Conservation (phyloP, 805 yeast species). For the Pichia sporocuriosa region DNA sequence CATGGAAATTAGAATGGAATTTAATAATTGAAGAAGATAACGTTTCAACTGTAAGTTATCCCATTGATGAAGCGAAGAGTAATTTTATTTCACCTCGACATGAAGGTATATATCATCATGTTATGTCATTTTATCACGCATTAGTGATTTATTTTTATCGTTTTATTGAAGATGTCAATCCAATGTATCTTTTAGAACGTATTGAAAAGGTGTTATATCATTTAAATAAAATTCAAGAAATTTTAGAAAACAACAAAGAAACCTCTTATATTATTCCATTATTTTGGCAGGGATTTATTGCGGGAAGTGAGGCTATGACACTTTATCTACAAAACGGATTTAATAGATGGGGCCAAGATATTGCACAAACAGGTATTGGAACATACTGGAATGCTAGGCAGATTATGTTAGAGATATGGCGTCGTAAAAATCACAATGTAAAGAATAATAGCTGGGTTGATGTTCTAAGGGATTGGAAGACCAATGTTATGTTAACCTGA, state of each 20-base stretch:
- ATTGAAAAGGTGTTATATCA: slow-evolving; percentile 58
- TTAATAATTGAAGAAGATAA: slow-evolving; percentile 31
- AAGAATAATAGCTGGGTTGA: slow-evolving; percentile 67
- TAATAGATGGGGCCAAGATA: slow-evolving; percentile 67
- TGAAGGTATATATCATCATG: slow-evolving; percentile 74
- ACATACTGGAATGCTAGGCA: slow-evolving; percentile 83
- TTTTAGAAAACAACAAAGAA: slow-evolving; percentile 43
- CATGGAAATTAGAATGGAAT: slow-evolving; percentile 76
- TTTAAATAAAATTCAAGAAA: slow-evolving; percentile 51
- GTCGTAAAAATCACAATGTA: slow-evolving; percentile 56
- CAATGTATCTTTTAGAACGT: slow-evolving; percentile 52
- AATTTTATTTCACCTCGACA: slow-evolving; percentile 47
- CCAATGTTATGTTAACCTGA: slow-evolving; percentile 67
- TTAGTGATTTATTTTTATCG: slow-evolving; percentile 65
- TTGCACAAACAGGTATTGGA: slow-evolving; percentile 56
- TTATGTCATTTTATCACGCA: slow-evolving; percentile 70
- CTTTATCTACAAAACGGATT: slow-evolving; percentile 54
- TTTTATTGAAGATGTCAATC: slow-evolving; percentile 48
- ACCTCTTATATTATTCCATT: slow-evolving; percentile 62
- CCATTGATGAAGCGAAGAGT: slow-evolving; percentile 7
- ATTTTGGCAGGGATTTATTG: slow-evolving; percentile 85
- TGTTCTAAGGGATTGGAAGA: slow-evolving; percentile 77
- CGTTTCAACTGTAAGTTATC: slow-evolving; percentile 1
- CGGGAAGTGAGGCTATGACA: slow-evolving; percentile 73
- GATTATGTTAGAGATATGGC: slow-evolving; percentile 81